A percentile compares a stretch with the other conserved stretches of the same genome.
These are phyloP conservation scores for Colletotrichum sp. DNA, from an alignment of 2,329 filamentous ascomycete genomes.

Conservation along the genomic window DNA sequence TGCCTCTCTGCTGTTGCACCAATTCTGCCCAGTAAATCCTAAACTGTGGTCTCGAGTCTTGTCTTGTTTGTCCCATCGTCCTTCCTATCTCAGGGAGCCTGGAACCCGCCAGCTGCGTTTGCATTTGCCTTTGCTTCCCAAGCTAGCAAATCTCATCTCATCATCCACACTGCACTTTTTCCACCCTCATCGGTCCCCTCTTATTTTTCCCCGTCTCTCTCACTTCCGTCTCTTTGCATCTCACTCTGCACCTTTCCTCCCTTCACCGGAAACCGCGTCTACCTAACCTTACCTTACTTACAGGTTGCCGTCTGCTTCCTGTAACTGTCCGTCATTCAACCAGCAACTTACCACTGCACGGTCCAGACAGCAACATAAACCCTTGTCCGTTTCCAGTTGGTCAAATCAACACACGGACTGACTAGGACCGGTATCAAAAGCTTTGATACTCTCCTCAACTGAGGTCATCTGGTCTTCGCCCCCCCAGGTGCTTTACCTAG, in stretches of 20 bases:
- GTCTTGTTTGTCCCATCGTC: not conserved
- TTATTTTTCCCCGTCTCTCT: not conserved
- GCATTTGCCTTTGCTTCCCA: not conserved
- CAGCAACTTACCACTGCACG: not conserved
- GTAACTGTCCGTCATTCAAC: not conserved
- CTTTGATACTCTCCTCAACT: constrained; percentile 16
- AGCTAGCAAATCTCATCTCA: not conserved
- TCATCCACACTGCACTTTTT: not conserved
- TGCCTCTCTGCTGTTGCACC: not conserved
- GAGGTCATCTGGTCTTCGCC: constrained; percentile 9
- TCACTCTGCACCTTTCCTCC: not conserved
- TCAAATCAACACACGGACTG: constrained; percentile 20
- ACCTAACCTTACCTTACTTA: not conserved
- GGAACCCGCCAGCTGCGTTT: not conserved
- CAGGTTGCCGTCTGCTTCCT: not conserved
- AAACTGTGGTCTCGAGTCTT: not conserved
- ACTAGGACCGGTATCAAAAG: constrained; percentile 16
- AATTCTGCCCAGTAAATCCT: not conserved
- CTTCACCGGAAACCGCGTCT: not conserved
- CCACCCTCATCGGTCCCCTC: not conserved
- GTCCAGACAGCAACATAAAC: not conserved
- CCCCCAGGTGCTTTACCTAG: not conserved
- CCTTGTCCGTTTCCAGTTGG: constrained; percentile 22
- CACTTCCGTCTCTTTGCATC: not conserved
- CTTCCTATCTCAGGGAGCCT: not conserved